phyloP scores from a whole-genome alignment of 768 basidiomycete genomes.

The Phylloporus sp. region DNA sequence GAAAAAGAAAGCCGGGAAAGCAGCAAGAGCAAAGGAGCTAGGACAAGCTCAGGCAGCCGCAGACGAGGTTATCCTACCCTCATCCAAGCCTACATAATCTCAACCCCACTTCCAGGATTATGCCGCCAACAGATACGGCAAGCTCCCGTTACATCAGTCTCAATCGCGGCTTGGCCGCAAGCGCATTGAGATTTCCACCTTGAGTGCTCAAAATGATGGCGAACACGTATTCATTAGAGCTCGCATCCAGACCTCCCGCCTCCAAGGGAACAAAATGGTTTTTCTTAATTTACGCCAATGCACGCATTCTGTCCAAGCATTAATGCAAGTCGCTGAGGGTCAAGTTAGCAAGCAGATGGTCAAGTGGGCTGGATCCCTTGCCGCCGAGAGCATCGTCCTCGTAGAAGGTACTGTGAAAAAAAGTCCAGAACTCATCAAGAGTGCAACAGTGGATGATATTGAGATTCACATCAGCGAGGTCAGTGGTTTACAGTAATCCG shows the following conservation, averaged over 20 bases:
- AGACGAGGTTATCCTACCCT: conserved; percentile 39
- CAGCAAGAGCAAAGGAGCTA: conserved; percentile 71
- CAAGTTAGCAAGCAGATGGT: conserved; percentile 96
- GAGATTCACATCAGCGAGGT: conserved; percentile 87
- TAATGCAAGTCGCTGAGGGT: conserved; percentile 66
- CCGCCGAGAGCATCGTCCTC: conserved; percentile 87
- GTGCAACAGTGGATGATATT: conserved; percentile 80
- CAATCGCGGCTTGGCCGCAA: conserved; percentile 63
- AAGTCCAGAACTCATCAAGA: conserved; percentile 84
- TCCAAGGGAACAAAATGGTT: conserved; percentile 93
- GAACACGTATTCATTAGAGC: conserved; percentile 82
- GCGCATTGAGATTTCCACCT: conserved; percentile 60
- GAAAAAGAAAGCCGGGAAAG: conserved; percentile 82
- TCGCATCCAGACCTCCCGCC: conserved; percentile 85
- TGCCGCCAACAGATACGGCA: conserved; percentile 78
- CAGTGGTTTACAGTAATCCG: conserved; percentile 10
- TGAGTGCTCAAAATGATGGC: conserved; percentile 62
- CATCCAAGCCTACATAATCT: conserved; percentile 33
- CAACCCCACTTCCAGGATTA: conserved; percentile 52
- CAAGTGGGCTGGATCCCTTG: conserved; percentile 78
- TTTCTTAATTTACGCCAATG: conserved; percentile 92
- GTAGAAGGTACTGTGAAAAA: conserved; percentile 81
- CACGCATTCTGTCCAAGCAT: conserved; percentile 80
- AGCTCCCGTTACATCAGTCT: conserved; percentile 87
- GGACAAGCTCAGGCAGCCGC: conserved; percentile 67